These are phyloP conservation scores for Saccharomyces kudriavzevii DNA, from an alignment of 805 yeast species.

Conservation along the genomic window DNA sequence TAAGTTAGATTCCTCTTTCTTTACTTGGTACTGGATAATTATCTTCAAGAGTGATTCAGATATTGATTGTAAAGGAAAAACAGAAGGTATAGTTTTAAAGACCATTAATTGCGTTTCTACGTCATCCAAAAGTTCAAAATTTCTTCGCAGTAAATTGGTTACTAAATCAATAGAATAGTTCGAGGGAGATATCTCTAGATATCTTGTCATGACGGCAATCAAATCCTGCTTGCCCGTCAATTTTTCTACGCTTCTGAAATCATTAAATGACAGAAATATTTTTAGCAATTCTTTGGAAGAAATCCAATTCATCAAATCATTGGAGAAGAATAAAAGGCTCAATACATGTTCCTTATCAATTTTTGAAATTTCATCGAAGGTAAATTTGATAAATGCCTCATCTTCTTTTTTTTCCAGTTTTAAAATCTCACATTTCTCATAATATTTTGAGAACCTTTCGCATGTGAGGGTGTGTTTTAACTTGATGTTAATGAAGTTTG, in stretches of 20 bases:
- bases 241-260: slow-evolving; percentile 20
- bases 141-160: slow-evolving; percentile 14
- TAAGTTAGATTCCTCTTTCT: slow-evolving; percentile 8
- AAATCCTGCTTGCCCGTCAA: slow-evolving; percentile 9
- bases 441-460: background rate
- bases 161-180: slow-evolving; percentile 8
- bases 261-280: slow-evolving; percentile 16
- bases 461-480: slow-evolving; percentile 7
- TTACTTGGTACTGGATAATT: slow-evolving; percentile 7
- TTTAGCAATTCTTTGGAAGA: slow-evolving; percentile 10
- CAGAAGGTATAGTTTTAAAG: slow-evolving; percentile 14
- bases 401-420: slow-evolving; percentile 1
- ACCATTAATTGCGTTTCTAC: slow-evolving; percentile 6
- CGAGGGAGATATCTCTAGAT: slow-evolving; percentile 6
- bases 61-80: slow-evolving; percentile 9
- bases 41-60: slow-evolving; percentile 11
- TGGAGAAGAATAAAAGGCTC: slow-evolving; percentile 5
- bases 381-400: background rate
- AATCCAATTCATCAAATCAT: background rate
- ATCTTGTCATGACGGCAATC: slow-evolving; percentile 13
- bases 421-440: slow-evolving; percentile 6
- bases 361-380: slow-evolving; percentile 6
- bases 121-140: slow-evolving; percentile 8
- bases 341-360: slow-evolving; percentile 18
- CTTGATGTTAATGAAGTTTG: slow-evolving; percentile 14